phyloP scores from a whole-genome alignment of 768 basidiomycete genomes.

The Trametes sanguinea region DNA sequence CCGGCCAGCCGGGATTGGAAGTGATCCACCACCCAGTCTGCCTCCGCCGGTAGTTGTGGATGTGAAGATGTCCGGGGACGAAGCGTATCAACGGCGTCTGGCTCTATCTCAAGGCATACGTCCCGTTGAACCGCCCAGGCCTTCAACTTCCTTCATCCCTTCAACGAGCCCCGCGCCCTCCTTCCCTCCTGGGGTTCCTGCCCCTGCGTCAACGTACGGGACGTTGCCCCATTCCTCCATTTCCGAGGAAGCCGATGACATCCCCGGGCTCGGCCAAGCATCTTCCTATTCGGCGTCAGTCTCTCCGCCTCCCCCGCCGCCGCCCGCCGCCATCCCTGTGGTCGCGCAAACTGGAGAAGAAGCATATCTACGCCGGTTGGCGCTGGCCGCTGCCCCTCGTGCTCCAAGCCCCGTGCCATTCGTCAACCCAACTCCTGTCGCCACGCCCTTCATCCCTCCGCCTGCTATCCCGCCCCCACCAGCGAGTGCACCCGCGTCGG shows the following conservation, averaged over 20 bases:
- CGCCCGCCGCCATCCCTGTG: constrained; percentile 3
- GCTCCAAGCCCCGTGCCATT: constrained; percentile 24
- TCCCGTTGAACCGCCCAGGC: constrained; percentile 11
- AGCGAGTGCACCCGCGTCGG: constrained; percentile 38
- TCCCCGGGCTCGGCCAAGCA: constrained; percentile 19
- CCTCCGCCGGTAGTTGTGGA: constrained; percentile 43
- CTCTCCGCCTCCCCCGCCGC: constrained; percentile 21
- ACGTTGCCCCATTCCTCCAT: constrained; percentile 12
- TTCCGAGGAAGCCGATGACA: constrained; percentile 18
- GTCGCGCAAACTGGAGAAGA: constrained; percentile 53
- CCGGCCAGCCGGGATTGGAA: constrained; percentile 34
- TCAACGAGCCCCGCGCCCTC: background rate
- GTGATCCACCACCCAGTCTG: constrained; percentile 9
- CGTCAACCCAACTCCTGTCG: constrained; percentile 47
- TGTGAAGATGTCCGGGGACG: constrained; percentile 66
- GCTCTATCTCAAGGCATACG: constrained; percentile 55
- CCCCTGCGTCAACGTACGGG: background rate
- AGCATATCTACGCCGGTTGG: constrained; percentile 62
- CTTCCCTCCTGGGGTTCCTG: background rate
- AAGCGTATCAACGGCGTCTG: constrained; percentile 73
- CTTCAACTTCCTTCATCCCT: background rate
- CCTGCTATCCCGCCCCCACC: constrained; percentile 57
- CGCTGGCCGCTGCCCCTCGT: constrained; percentile 46
- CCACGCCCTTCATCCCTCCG: constrained; percentile 69
- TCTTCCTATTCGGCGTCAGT: constrained; percentile 13